Conservation (phyloP, 495 filamentous ascomycete genomes). For the Talaromyces adpressus region DNA sequence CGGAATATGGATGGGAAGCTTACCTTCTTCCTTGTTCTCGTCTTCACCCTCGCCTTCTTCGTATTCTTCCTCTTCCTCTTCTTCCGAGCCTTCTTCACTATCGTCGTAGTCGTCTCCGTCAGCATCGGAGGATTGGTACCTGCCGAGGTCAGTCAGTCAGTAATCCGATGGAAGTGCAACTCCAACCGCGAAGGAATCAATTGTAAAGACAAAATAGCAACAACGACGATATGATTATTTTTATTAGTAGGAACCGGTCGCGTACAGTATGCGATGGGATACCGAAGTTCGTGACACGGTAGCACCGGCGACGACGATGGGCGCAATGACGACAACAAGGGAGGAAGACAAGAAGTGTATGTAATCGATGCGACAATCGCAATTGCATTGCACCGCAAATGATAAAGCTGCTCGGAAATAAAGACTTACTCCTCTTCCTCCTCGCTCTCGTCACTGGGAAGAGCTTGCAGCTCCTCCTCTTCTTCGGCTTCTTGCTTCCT, state of each 20-base stretch:
- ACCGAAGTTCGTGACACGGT: constrained; percentile 3
- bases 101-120: constrained; percentile 39
- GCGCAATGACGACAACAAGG: neutral
- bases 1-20: neutral
- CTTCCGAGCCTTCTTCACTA: constrained; percentile 19
- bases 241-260: constrained; percentile 2
- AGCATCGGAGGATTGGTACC: constrained; percentile 48
- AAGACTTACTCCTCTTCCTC: constrained; percentile 58
- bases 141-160: constrained; percentile 14
- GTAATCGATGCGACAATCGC: neutral
- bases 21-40: constrained; percentile 7
- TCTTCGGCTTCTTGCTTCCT: constrained; percentile 57
- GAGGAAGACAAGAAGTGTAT: neutral
- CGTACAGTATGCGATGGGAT: neutral
- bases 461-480: constrained; percentile 51
- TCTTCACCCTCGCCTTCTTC: constrained; percentile 3
- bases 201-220: neutral
- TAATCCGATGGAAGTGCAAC: neutral
- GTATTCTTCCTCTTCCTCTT: constrained; percentile 9
- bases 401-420: neutral
- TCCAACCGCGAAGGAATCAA: neutral
- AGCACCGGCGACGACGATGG: neutral
- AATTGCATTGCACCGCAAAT: neutral
- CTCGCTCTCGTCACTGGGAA: constrained; percentile 55
- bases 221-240: neutral